Base-by-base conservation (phyloP, 176 grass and related monocot species). In the Luzula sylvatica region DNA sequence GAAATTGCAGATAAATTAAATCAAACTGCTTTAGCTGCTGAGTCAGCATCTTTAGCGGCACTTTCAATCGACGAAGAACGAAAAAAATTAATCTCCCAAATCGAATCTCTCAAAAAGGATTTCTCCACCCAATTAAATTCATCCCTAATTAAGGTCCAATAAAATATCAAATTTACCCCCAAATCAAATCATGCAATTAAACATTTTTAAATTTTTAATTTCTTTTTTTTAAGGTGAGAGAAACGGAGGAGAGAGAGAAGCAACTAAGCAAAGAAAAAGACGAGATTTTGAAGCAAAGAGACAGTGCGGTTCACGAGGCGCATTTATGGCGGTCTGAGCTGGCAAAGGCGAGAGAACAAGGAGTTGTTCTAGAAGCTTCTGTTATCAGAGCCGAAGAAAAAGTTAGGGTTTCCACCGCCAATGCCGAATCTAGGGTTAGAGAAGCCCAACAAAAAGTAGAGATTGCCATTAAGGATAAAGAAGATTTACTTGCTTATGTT, bases 321-420 rank as follows among this genome's bases (percentile, higher is more conserved):
- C 68, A 90, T 23, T 65, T 86, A 42, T 86, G 85, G 84, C 85
- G 78, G 26, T 96, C 59, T 45, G 85, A 96, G 47, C 68, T 96
- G 50, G 81, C 85, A 69, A 89, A 96, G 79, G 92, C 92, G 61
- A 86, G 92, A 82, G 92, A 87, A 41, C 83, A 77, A 74, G 92
- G 81, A 42, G 78, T 96, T 42, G 71, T 90, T 66, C 63, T 96
- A 72, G 84, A 96, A 86, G 92, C 85, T 71, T 74, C 92, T 55
- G 84, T 80, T 48, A 57, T 89, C 20, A 85, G 92, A 67, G 85
- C 92, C 44, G 81, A 96, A 89, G 85, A 98, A 73, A 98, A 72
- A 61, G 72, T 71, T 70, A 86, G 75, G 53, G 68, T 90, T 65
- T 78, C 78, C 67, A 71, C 64, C 57, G 65, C 42, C 43, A 78